A percentile compares a stretch with the other conserved stretches of the same genome.
Conservation (phyloP, 2,329 filamentous ascomycete species). For the Sporothrix variecibatus region DNA sequence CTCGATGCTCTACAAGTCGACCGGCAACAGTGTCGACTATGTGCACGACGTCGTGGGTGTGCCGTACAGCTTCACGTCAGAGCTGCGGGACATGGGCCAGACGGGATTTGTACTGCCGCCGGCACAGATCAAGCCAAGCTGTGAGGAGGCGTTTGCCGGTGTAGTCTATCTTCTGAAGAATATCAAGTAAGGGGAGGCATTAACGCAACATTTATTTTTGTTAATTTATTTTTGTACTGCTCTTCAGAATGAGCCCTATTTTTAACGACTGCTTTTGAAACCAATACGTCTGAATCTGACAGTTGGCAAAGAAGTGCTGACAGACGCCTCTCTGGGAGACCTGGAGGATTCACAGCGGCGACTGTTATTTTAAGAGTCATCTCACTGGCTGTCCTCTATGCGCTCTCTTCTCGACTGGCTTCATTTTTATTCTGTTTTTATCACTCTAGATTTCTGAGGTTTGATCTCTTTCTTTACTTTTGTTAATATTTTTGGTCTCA, state of each 20-base stretch:
- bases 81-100: slow-evolving; percentile 43
- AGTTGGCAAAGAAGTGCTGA: not conserved
- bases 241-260: not conserved
- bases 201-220: not conserved
- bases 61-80: slow-evolving; percentile 45
- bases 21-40: slow-evolving; percentile 50
- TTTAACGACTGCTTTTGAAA: not conserved
- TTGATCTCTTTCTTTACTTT: not conserved
- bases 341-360: not conserved
- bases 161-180: slow-evolving; percentile 61
- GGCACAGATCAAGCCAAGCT: slow-evolving; percentile 46
- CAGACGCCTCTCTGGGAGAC: not conserved
- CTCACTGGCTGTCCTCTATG: not conserved
- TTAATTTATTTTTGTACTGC: not conserved
- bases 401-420: not conserved
- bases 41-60: slow-evolving; percentile 46
- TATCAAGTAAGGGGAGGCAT: slow-evolving; percentile 38
- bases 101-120: slow-evolving; percentile 49
- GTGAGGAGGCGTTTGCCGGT: slow-evolving; percentile 48
- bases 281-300: not conserved
- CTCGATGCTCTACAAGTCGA: slow-evolving; percentile 61
- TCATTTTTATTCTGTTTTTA: not conserved
- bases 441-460: not conserved
- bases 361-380: not conserved
- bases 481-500: not conserved